Percentiles rank a stretch among this genome's conserved stretches.
Evolutionary conservation across 768 basidiomycete genomes (phyloP).

Genomic region (Candolleomyces efflorescens): DNA sequence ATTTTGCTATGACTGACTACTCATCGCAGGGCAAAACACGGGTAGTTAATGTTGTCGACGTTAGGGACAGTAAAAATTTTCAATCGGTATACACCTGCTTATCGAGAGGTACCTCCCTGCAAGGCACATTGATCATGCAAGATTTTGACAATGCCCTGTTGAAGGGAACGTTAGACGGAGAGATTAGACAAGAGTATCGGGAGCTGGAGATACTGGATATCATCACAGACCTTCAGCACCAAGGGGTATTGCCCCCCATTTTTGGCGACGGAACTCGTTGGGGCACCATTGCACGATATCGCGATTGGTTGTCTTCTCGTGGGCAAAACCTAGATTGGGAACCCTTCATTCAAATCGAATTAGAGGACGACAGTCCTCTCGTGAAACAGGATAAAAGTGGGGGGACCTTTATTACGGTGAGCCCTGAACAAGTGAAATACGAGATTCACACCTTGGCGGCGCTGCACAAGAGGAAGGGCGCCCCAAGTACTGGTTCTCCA

Average conservation of each 20-base stretch:
- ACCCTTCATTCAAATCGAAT: too few relatives aligned
- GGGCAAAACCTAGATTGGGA: too few relatives aligned
- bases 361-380: too few relatives aligned
- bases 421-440: not conserved
- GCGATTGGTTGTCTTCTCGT: too few relatives aligned
- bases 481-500: too few relatives aligned
- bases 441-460: not conserved
- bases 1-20: slow-evolving; percentile 7
- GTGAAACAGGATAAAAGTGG: too few relatives aligned
- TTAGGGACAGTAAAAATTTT: not conserved
- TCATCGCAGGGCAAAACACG: slow-evolving; percentile 6
- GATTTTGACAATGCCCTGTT: not conserved
- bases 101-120: not conserved
- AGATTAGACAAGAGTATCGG: not conserved
- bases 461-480: not conserved
- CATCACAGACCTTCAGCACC: too few relatives aligned
- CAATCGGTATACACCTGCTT: not conserved
- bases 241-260: too few relatives aligned
- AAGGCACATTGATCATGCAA: not conserved
- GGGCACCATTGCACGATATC: too few relatives aligned
- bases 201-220: not conserved
- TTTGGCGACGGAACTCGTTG: too few relatives aligned
- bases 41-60: not conserved
- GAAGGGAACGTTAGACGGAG: not conserved
- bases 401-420: too few relatives aligned